Conservation (phyloP, 1,139 yeast genomes). For the Suhomyces chickasaworum region DNA sequence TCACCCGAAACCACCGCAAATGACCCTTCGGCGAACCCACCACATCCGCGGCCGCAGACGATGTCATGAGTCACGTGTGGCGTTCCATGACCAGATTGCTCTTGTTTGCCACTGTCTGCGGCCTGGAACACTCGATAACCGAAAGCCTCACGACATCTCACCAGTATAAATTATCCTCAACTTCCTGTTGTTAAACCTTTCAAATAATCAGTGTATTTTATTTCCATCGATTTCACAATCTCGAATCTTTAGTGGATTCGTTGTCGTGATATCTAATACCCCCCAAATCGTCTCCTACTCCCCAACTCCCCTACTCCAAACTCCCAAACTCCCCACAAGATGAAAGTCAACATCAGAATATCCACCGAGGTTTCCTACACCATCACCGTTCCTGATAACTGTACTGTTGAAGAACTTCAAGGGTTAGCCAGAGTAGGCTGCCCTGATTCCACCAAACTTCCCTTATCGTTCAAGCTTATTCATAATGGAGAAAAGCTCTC, state of each 20-base stretch:
- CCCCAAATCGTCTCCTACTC: background rate
- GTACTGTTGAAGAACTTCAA: slow-evolving; percentile 52
- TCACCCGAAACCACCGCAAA: background rate
- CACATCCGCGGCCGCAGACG: slow-evolving; percentile 1
- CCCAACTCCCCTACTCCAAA: background rate
- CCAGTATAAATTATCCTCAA: background rate
- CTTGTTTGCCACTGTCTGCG: slow-evolving; percentile 12
- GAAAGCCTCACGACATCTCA: slow-evolving; percentile 3
- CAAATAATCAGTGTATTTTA: background rate
- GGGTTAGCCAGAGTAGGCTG: slow-evolving; percentile 46
- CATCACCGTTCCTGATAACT: slow-evolving; percentile 50
- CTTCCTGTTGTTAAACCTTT: background rate
- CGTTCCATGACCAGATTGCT: slow-evolving; percentile 12
- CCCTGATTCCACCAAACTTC: slow-evolving; percentile 36
- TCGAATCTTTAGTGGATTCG: background rate
- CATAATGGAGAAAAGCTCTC: slow-evolving; percentile 53
- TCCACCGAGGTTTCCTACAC: slow-evolving; percentile 44
- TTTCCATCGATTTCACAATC: background rate
- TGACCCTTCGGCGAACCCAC: background rate
- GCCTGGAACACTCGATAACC: background rate
- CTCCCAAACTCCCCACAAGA: slow-evolving; percentile 13
- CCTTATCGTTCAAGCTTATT: slow-evolving; percentile 50
- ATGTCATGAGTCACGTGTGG: slow-evolving; percentile 11
- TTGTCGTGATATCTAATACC: background rate
- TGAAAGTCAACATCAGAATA: slow-evolving; percentile 47